Base-by-base conservation (phyloP, 768 basidiomycete genomes). In the Russula foetens region DNA sequence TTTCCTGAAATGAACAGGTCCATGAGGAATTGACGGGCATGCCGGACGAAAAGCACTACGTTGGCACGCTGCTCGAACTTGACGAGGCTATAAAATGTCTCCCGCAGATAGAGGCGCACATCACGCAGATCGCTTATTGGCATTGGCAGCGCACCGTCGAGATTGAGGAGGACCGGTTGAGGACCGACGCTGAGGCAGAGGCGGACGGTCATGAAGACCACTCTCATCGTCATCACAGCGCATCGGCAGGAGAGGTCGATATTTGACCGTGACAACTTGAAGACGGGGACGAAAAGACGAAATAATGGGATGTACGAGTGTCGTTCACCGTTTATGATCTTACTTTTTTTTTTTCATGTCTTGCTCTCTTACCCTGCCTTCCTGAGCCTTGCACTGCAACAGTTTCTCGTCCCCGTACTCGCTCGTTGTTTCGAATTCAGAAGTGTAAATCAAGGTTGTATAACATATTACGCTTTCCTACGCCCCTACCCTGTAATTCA, bases 21-120 rank as follows among this genome's bases (percentile, higher is more conserved):
- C 74, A 71, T 15, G 75, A 82, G 24, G 64, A 69, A 33, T 75
- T 77, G 17, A 85, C 84, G 14, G 79, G 80, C 8, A 85, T 84
- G 83, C 69, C 77, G 0, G 75, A 85, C 66, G 85, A 86, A 67
- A 69, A 76, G 62, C 67, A 74, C 50, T 86, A 77, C 67, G 62
- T 70, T 41, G 74, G 78, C 15, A 70, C 76, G 58, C 68, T 85
- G 14, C 48, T 82, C 3, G 55, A 70, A 0, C 67, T 73, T n/a
- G 74, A 81, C 0, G 75, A 81, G n/a, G 84, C 82, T 2, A 17
- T 75, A 41, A 2, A 58, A 11, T 45, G 48, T 3, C 67, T 84
- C 2, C 66, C 43, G 0, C 3, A 55, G 4, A 1, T 31, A 1
- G 75, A 82, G 63, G 59, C 58, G 3, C 56, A 60, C 0, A 71